A percentile compares a stretch with the other conserved stretches of the same genome.
Evolutionary conservation across 192 early-diverging fungal species (phyloP).

Genomic region (Linnemannia schmuckeri): DNA sequence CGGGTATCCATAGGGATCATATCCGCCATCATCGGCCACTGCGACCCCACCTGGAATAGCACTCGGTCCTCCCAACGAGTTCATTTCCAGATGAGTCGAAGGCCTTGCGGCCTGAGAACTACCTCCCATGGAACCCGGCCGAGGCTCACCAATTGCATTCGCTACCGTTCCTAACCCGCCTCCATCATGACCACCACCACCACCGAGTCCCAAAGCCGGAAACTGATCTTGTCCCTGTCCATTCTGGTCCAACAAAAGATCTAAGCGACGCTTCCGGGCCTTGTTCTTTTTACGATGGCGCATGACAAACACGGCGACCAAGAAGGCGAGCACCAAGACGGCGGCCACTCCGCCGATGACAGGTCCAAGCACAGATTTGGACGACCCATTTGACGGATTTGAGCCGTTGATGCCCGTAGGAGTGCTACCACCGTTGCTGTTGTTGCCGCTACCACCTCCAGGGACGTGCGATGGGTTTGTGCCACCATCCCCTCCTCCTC

Average conservation of each 20-base stretch:
- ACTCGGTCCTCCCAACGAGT: constrained; percentile 2
- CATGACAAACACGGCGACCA: constrained; percentile 43
- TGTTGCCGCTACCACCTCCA: background rate
- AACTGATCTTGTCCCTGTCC: background rate
- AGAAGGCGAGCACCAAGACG: constrained; percentile 35
- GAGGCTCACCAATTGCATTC: background rate
- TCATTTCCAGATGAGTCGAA: constrained; percentile 26
- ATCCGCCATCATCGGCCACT: background rate
- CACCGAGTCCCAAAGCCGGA: background rate
- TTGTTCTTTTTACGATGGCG: constrained; percentile 32
- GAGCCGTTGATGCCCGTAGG: background rate
- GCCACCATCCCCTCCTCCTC: background rate
- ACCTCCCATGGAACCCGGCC: background rate
- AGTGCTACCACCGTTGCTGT: background rate
- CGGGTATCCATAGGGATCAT: constrained; percentile 9
- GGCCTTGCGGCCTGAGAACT: constrained; percentile 2
- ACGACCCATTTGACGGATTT: background rate
- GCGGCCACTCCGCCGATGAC: constrained; percentile 28
- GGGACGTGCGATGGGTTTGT: background rate
- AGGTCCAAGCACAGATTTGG: constrained; percentile 17
- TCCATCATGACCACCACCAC: background rate
- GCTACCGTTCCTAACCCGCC: background rate
- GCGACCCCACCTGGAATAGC: background rate
- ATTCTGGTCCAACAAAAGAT: constrained; percentile 18
- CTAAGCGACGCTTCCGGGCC: constrained; percentile 39